Percentiles rank a stretch among this genome's conserved stretches.
Evolutionary conservation across 352 stramenopile species (phyloP).

Genomic region (Paralagenidium karlingii): DNA sequence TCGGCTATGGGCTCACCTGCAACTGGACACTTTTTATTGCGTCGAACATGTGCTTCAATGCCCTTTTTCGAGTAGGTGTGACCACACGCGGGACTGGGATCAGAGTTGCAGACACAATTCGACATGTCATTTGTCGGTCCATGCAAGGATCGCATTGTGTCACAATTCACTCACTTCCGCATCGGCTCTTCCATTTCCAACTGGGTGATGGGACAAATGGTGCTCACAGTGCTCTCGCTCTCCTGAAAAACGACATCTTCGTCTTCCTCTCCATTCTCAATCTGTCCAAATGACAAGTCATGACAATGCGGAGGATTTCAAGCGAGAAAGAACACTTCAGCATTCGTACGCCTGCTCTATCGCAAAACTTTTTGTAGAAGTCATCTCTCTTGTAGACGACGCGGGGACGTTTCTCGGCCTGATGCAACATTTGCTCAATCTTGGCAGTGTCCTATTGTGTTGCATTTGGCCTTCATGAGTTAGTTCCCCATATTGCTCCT

Average conservation of each 20-base stretch:
- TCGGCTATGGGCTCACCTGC: too few species aligned
- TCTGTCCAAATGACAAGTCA: conserved; percentile 15
- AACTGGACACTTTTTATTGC: conserved; percentile 65
- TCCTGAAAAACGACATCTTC: conserved; percentile 74
- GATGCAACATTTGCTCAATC: conserved; percentile 54
- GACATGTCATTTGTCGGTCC: neutral
- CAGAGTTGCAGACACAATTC: neutral
- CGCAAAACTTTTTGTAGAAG: conserved; percentile 71
- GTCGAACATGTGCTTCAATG: conserved; percentile 55
- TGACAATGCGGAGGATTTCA: neutral
- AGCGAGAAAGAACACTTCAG: neutral
- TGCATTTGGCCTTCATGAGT: too few species aligned
- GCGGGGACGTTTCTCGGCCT: conserved; percentile 27
- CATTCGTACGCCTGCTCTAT: conserved; percentile 42
- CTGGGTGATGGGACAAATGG: conserved; percentile 69
- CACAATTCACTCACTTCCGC: conserved; percentile 32
- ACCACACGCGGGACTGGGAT: conserved; percentile 38
- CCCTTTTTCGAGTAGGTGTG: conserved; percentile 76
- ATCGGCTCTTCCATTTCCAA: conserved; percentile 68
- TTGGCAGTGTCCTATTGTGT: conserved; percentile 16
- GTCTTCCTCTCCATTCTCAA: conserved; percentile 52
- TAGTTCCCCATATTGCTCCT: neutral
- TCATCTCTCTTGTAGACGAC: conserved; percentile 51
- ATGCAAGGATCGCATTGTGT: neutral
- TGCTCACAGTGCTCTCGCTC: conserved; percentile 60